Percentiles rank a stretch among this genome's conserved stretches.
These are phyloP conservation scores for Luvunga scandens DNA, from an alignment of 345 rosid species.

Conservation along the genomic window DNA sequence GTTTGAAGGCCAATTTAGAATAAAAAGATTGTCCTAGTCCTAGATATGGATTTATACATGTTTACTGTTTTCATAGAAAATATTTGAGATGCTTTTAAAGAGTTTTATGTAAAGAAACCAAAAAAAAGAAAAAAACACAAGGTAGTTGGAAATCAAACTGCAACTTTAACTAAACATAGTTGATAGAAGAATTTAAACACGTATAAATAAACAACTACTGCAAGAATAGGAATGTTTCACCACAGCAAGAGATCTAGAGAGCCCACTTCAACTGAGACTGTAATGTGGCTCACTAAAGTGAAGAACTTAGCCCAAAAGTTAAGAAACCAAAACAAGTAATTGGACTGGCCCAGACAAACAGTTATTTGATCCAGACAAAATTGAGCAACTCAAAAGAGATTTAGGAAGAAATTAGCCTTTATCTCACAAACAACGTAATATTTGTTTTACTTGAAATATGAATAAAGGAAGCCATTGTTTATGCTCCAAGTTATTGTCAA, in stretches of 20 bases:
- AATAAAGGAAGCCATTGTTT: background rate
- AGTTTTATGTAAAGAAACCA: background rate
- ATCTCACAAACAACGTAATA: background rate
- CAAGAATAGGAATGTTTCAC: background rate
- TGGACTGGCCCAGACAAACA: background rate
- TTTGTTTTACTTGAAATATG: background rate
- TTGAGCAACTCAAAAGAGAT: background rate
- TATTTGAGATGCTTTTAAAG: background rate
- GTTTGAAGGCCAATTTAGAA: background rate
- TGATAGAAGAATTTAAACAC: background rate
- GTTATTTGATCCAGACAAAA: background rate
- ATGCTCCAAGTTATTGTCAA: background rate
- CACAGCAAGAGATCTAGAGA: background rate
- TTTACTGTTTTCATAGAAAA: background rate
- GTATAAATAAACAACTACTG: background rate
- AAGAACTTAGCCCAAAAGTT: background rate
- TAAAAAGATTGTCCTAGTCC: background rate
- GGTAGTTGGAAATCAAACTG: background rate
- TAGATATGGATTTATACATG: background rate
- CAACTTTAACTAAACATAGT: background rate
- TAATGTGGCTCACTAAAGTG: background rate
- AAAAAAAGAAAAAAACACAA: background rate
- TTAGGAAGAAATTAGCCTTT: background rate
- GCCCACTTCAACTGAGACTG: background rate
- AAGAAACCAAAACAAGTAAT: background rate